These are phyloP conservation scores for Alternaria consortialis DNA, from an alignment of 2,329 filamentous ascomycete genomes.

Conservation along the genomic window DNA sequence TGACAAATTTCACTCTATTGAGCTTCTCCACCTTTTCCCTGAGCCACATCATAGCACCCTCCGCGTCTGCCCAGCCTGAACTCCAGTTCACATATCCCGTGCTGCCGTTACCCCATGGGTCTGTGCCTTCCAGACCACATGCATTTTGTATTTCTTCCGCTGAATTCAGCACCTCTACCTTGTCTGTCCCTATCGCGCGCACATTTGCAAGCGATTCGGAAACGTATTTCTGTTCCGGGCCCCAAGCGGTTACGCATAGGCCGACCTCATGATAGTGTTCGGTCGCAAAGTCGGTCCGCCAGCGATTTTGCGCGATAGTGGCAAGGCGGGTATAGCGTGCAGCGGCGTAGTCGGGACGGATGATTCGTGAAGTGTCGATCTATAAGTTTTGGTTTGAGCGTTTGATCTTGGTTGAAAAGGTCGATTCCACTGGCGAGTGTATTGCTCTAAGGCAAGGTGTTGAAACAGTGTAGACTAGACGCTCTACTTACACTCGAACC, in stretches of 20 bases:
- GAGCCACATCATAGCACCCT: conserved; percentile 72
- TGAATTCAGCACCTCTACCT: conserved; percentile 51
- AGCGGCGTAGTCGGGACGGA: conserved; percentile 82
- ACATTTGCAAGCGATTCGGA: conserved; percentile 49
- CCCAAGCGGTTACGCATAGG: conserved; percentile 69
- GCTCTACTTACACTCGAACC: conserved; percentile 59
- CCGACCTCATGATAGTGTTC: conserved; percentile 77
- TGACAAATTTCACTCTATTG: conserved; percentile 61
- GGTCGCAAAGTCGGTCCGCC: conserved; percentile 70
- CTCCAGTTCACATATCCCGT: conserved; percentile 77
- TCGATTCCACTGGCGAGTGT: neutral
- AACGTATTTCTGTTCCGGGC: conserved; percentile 55
- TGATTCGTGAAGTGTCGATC: conserved; percentile 69
- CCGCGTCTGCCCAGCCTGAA: conserved; percentile 84
- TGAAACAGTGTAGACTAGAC: neutral
- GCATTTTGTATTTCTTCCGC: conserved; percentile 51
- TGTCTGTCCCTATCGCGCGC: conserved; percentile 47
- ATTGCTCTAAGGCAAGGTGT: neutral
- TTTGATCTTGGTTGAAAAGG: neutral
- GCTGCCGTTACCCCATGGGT: conserved; percentile 57
- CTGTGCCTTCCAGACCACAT: conserved; percentile 54
- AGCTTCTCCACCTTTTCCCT: conserved; percentile 63
- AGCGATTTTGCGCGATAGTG: conserved; percentile 72
- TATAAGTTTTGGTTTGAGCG: conserved; percentile 21
- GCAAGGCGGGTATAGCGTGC: conserved; percentile 79